Evolutionary conservation across 768 basidiomycete species (phyloP).

Genomic region (Boletus rubescentipes): DNA sequence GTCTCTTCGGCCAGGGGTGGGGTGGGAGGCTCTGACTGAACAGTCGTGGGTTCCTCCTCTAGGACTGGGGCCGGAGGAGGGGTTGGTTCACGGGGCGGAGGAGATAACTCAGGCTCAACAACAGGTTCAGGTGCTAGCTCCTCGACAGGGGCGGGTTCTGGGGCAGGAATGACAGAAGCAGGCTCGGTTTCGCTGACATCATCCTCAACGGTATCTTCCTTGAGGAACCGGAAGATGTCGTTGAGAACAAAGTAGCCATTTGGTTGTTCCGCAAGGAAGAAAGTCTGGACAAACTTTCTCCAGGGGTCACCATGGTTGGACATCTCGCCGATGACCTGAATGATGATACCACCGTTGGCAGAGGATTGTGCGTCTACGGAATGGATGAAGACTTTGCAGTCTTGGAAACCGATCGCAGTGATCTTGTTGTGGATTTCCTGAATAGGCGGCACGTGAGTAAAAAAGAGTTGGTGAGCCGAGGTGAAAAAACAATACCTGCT

Average conservation of each 20-base stretch:
- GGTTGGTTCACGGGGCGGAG: conserved; percentile 30
- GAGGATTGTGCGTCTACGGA: conserved; percentile 98
- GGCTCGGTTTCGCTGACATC: conserved; percentile 54
- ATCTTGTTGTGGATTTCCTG: conserved; percentile 99
- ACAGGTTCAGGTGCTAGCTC: conserved; percentile 33
- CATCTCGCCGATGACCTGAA: conserved; percentile 99
- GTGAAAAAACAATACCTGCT: conserved; percentile 66
- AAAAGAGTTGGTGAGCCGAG: conserved; percentile 2
- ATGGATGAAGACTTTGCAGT: conserved; percentile 99
- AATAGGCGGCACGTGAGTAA: conserved; percentile 3
- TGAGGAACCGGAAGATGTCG: conserved; percentile 99
- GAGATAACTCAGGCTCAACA: conserved; percentile 30
- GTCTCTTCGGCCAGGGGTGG: conserved; percentile 40
- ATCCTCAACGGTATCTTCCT: conserved; percentile 90
- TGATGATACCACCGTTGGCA: conserved; percentile 93
- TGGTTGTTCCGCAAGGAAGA: conserved; percentile 99
- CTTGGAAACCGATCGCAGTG: conserved; percentile 87
- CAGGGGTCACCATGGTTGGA: conserved; percentile 88
- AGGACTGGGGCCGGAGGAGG: conserved; percentile 29
- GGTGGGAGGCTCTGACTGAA: conserved; percentile 31
- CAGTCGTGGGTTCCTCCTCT: conserved; percentile 43
- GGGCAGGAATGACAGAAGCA: conserved; percentile 30
- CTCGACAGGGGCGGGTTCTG: conserved; percentile 37
- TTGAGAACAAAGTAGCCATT: conserved; percentile 99
- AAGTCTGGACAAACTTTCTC: conserved; percentile 99